Base-by-base conservation (phyloP, 202 grass and related monocot species). In the Elaeis oleifera region DNA sequence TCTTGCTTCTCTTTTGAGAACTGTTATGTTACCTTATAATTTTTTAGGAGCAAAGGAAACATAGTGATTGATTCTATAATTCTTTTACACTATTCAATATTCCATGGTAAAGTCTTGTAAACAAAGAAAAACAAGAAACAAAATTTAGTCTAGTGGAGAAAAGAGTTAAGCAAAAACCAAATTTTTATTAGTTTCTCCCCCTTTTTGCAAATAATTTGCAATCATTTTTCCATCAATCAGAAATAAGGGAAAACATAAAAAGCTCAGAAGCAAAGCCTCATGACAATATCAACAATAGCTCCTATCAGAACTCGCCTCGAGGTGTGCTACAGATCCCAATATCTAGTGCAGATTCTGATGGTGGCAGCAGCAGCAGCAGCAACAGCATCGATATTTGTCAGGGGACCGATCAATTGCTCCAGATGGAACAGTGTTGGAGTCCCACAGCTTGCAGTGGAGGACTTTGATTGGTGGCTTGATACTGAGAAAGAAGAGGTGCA, bases 401-500 rank as follows among this genome's bases (percentile, higher is more conserved):
- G 28, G 49, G n/a, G 83, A 89, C 73, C 88, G 80, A 64, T 28
- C 69, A 6, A 24, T 53, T 16, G 68, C 66, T 13, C 72, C 82
- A 25, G 49, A 29, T 22, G 55, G 58, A 17, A 28, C 53, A 59
- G 23, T 24, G 29, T 39, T 48, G 52, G 80, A 77, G 26, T 51
- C 56, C 27, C 88, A 68, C 14, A 80, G 53, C 62, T 26, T 77
- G 74, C 85, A 87, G n/a, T 99, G 95, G 95, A 80, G 76, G 36
- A 84, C 62, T 69, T 69, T 99, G 73, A 87, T 99, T 50, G 65
- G 78, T 4, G 78, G 85, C 16, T 44, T 99, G 0, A 80, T 99
- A 77, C 56, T 82, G 51, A 76, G 80, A 51, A 99, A 78, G 56
- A 99, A 94, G 73, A 89, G 86, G 67, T 70, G 75, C 5, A 99